Evolutionary conservation across 2,329 filamentous ascomycete genomes (phyloP).

Genomic region (Colletotrichum gigasporum): DNA sequence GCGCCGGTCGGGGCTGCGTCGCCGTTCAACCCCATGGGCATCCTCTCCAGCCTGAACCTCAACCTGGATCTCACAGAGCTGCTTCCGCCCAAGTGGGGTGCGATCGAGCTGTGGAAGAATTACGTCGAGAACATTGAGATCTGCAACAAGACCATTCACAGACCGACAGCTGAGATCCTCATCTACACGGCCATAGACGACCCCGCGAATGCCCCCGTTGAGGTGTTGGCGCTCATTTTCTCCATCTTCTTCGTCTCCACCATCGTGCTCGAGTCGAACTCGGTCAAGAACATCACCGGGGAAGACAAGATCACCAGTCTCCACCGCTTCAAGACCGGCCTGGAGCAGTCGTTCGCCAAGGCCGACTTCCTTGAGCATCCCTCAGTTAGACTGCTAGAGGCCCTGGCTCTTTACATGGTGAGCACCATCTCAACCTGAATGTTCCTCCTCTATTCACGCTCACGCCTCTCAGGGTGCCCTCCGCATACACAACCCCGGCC

Average conservation of each 20-base stretch:
- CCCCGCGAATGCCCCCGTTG: slow-evolving; percentile 37
- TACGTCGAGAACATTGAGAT: slow-evolving; percentile 41
- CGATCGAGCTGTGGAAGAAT: slow-evolving; percentile 42
- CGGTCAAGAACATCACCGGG: slow-evolving; percentile 42
- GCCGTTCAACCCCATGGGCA: slow-evolving; percentile 44
- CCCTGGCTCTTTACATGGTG: slow-evolving; percentile 49
- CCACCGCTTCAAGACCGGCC: slow-evolving; percentile 40
- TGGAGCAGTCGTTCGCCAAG: slow-evolving; percentile 50
- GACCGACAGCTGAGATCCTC: slow-evolving; percentile 42
- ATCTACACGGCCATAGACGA: slow-evolving; percentile 44
- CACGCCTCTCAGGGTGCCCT: slow-evolving; percentile 40
- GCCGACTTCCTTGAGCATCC: slow-evolving; percentile 51
- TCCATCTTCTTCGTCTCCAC: slow-evolving; percentile 60
- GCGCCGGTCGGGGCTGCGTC: slow-evolving; percentile 20
- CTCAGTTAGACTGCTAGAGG: slow-evolving; percentile 45
- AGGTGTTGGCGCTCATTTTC: slow-evolving; percentile 50
- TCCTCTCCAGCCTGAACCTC: slow-evolving; percentile 39
- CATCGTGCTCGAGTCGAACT: slow-evolving; percentile 47
- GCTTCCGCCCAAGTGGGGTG: slow-evolving; percentile 37
- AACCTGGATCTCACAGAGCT: slow-evolving; percentile 30
- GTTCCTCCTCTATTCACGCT: slow-evolving; percentile 1
- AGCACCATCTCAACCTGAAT: background rate
- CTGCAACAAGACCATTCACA: slow-evolving; percentile 40
- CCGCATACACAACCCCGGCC: slow-evolving; percentile 43
- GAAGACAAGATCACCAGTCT: slow-evolving; percentile 38